Percentiles rank a stretch among this genome's conserved stretches.
phyloP scores from a whole-genome alignment of 345 rosid genomes.

The Salix suchowensis region DNA sequence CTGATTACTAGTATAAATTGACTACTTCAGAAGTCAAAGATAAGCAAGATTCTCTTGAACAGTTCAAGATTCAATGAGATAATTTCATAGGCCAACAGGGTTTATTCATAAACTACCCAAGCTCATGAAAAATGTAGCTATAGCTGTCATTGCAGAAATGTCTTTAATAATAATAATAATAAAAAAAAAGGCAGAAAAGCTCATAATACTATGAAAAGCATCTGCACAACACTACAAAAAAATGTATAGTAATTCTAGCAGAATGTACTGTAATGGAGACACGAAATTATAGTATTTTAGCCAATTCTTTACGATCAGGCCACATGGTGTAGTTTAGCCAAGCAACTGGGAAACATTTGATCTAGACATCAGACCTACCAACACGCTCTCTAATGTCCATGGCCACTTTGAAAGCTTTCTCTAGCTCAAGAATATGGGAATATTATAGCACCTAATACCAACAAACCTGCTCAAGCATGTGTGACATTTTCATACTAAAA shows the following conservation, averaged over 20 bases:
- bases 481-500: neutral
- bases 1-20: neutral
- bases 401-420: conserved; percentile 3
- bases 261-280: too few relatives aligned
- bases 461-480: conserved; percentile 3
- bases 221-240: neutral
- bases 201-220: neutral
- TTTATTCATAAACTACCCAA: neutral
- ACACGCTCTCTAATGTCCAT: neutral
- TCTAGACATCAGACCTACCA: neutral
- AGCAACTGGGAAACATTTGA: neutral
- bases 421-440: neutral
- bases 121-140: neutral
- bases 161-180: neutral
- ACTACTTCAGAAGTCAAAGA: neutral
- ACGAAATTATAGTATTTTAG: too few relatives aligned
- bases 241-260: neutral
- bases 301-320: neutral
- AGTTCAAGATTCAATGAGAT: neutral
- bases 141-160: neutral
- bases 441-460: neutral
- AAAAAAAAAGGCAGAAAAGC: neutral
- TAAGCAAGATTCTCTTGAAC: neutral
- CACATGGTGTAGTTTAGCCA: neutral
- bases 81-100: neutral